Percentiles rank a stretch among this genome's conserved stretches.
Evolutionary conservation across 495 filamentous ascomycete species (phyloP).

Genomic region (Tuber calosporum): DNA sequence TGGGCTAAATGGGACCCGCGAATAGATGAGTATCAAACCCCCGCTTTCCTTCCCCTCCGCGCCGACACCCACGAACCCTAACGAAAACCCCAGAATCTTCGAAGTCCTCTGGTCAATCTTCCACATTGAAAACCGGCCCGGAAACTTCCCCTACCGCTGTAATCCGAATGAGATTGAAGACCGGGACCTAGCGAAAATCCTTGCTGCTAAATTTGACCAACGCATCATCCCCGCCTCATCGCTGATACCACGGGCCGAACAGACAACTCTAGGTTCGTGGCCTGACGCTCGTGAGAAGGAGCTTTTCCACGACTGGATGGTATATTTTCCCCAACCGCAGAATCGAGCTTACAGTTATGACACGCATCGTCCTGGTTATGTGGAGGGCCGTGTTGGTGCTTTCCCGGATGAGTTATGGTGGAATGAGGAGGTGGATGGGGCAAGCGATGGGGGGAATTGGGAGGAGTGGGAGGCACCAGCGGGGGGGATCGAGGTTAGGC

Average conservation of each 20-base stretch:
- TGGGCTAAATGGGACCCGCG: conserved; percentile 42
- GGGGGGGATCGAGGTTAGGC: background rate
- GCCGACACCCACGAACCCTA: background rate
- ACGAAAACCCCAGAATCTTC: conserved; percentile 28
- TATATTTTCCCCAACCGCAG: background rate
- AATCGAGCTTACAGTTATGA: conserved; percentile 11
- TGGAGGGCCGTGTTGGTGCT: background rate
- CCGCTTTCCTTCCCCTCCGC: background rate
- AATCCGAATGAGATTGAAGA: background rate
- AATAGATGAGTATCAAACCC: conserved; percentile 35
- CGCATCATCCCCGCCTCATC: conserved; percentile 14
- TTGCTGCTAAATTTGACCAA: background rate
- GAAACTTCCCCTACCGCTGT: background rate
- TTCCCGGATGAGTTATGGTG: conserved; percentile 19
- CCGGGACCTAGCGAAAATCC: background rate
- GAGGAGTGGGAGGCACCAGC: background rate
- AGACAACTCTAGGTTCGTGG: background rate
- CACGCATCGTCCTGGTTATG: background rate
- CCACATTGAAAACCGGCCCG: conserved; percentile 19
- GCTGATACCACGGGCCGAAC: background rate
- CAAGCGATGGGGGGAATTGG: conserved; percentile 7
- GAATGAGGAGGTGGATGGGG: conserved; percentile 17
- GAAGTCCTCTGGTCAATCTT: conserved; percentile 43
- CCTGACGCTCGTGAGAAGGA: conserved; percentile 13
- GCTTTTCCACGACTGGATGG: conserved; percentile 17